Percentiles rank a stretch among this genome's conserved stretches.
These are phyloP conservation scores for Fusarium sulawesiense DNA, from an alignment of 2,329 filamentous ascomycete genomes.

Conservation along the genomic window DNA sequence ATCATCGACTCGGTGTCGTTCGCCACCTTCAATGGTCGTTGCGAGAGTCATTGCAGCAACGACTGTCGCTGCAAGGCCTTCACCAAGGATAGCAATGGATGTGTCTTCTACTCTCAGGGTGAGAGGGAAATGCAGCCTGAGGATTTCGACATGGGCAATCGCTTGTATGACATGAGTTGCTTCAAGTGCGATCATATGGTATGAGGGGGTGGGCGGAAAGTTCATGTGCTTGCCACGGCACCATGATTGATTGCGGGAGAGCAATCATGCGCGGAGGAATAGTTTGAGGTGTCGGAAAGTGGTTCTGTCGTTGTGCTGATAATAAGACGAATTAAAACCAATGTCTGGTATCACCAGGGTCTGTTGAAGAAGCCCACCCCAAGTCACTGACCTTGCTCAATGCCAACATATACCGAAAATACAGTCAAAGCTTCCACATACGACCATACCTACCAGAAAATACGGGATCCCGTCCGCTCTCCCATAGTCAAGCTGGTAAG, in stretches of 20 bases:
- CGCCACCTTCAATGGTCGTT: too few relatives aligned
- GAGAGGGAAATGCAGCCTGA: neutral
- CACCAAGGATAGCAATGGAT: neutral
- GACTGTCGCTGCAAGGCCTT: slow-evolving; percentile 2
- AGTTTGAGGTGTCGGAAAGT: too few relatives aligned
- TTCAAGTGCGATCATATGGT: too few relatives aligned
- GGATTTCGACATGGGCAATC: neutral
- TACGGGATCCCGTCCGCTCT: neutral
- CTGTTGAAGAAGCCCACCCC: too few relatives aligned
- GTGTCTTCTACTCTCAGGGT: neutral
- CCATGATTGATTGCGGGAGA: too few relatives aligned
- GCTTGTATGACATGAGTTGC: too few relatives aligned
- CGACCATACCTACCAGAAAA: neutral
- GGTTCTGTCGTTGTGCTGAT: too few relatives aligned
- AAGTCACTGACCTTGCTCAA: neutral
- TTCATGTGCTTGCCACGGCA: neutral
- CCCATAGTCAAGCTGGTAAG: neutral
- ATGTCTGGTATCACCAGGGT: too few relatives aligned
- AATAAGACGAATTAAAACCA: too few relatives aligned
- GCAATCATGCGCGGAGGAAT: too few relatives aligned
- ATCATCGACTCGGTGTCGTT: too few relatives aligned
- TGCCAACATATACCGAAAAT: fast-evolving
- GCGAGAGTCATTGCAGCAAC: neutral
- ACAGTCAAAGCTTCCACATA: neutral
- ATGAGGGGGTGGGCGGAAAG: too few relatives aligned